Conservation (phyloP, 1,284 basidiomycete genomes). For the Leucoagaricus sp. region DNA sequence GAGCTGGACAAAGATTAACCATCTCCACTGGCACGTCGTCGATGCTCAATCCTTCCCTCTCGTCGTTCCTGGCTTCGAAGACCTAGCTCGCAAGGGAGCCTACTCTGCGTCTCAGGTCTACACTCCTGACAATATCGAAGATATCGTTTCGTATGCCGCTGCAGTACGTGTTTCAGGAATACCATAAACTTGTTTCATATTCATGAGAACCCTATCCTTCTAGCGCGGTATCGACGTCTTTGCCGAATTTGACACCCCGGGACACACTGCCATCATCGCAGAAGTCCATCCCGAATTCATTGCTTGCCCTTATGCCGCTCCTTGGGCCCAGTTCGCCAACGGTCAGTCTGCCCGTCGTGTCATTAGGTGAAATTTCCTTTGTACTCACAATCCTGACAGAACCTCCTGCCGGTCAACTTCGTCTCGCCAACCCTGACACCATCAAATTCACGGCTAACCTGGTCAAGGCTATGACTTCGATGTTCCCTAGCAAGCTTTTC, state of each 20-base stretch:
- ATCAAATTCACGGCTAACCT: constrained; percentile 39
- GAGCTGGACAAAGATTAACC: constrained; percentile 85
- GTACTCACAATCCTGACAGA: constrained; percentile 35
- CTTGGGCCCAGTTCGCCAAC: constrained; percentile 68
- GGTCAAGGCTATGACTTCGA: constrained; percentile 35
- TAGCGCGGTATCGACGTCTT: constrained; percentile 66
- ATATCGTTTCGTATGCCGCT: constrained; percentile 73
- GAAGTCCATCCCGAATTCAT: constrained; percentile 72
- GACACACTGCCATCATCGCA: constrained; percentile 75
- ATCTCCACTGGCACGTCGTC: constrained; percentile 84
- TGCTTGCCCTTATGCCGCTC: constrained; percentile 65
- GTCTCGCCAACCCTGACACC: constrained; percentile 54
- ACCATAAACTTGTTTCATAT: neutral
- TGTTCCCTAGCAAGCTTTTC: constrained; percentile 64
- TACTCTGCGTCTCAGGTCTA: constrained; percentile 66
- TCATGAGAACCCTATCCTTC: constrained; percentile 4
- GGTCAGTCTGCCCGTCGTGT: constrained; percentile 33
- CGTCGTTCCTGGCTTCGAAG: constrained; percentile 59
- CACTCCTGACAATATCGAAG: constrained; percentile 56
- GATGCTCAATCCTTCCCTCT: constrained; percentile 81
- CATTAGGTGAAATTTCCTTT: no score
- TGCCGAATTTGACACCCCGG: constrained; percentile 76
- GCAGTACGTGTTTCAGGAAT: constrained; percentile 45
- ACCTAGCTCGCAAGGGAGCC: constrained; percentile 67
- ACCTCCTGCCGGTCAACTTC: constrained; percentile 83